phyloP scores from a whole-genome alignment of 1,284 basidiomycete species.

The Uromyces viciae-fabae region DNA sequence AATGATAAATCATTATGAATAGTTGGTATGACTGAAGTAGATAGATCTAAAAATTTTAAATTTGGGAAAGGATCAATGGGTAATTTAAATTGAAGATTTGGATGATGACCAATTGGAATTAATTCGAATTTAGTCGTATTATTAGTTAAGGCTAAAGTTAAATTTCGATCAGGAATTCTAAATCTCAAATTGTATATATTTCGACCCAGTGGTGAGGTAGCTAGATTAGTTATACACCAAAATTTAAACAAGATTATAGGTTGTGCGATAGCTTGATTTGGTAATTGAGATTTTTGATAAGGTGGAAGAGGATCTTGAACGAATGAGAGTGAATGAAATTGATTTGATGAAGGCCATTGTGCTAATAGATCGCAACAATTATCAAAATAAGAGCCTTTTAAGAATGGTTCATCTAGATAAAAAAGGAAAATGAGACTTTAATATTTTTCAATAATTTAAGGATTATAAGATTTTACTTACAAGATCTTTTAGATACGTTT shows the following conservation, averaged over 20 bases:
- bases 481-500: conserved; percentile 28
- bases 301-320: conserved; percentile 34
- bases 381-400: conserved; percentile 45
- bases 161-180: conserved; percentile 25
- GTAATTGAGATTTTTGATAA: neutral
- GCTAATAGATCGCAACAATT: conserved; percentile 4
- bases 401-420: conserved; percentile 36
- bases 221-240: conserved; percentile 1
- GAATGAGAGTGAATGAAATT: conserved; percentile 25
- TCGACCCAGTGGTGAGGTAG: neutral
- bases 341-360: neutral
- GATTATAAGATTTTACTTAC: neutral
- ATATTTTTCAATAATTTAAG: neutral
- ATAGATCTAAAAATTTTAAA: conserved; percentile 32
- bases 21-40: conserved; percentile 1
- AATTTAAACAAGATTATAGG: conserved; percentile 43
- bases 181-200: neutral
- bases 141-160: neutral
- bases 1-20: neutral
- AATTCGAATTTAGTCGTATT: neutral
- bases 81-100: neutral
- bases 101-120: neutral
- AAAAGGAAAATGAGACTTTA: neutral
- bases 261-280: conserved; percentile 22
- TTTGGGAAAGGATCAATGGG: conserved; percentile 13